Evolutionary conservation across 1,284 basidiomycete genomes (phyloP).

Genomic region (Leccinum pachyderme): DNA sequence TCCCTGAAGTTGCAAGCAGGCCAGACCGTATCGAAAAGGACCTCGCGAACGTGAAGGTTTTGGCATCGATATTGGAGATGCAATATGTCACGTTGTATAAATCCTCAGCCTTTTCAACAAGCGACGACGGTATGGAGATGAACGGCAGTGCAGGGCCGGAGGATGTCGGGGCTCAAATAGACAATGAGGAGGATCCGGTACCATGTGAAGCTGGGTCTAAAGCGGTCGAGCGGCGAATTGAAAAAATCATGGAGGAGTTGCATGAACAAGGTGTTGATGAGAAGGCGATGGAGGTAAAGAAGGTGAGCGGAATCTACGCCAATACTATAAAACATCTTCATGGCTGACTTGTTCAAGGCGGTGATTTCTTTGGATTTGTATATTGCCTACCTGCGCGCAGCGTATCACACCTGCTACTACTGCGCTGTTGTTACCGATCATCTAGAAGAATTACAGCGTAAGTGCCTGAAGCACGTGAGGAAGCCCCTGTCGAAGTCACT

Average conservation of each 20-base stretch:
- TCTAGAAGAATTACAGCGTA: conserved; percentile 89
- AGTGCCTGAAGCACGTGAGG: conserved; percentile 89
- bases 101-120: conserved; percentile 22
- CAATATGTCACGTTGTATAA: conserved; percentile 55
- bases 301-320: conserved; percentile 45
- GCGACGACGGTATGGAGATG: conserved; percentile 30
- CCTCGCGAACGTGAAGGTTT: conserved; percentile 65
- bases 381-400: conserved; percentile 79
- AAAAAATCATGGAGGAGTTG: conserved; percentile 68
- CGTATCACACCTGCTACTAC: conserved; percentile 93
- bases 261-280: conserved; percentile 65
- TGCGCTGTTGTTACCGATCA: conserved; percentile 90
- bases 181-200: conserved; percentile 54
- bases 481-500: conserved; percentile 61
- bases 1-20: conserved; percentile 78
- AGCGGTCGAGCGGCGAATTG: conserved; percentile 72
- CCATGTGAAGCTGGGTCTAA: conserved; percentile 61
- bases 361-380: conserved; percentile 81
- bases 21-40: conserved; percentile 80
- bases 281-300: conserved; percentile 61
- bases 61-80: conserved; percentile 73
- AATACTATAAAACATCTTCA: conserved; percentile 19
- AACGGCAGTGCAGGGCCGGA: conserved; percentile 32
- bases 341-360: conserved; percentile 43
- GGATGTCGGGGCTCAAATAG: conserved; percentile 40